Evolutionary conservation across 2,329 filamentous ascomycete species (phyloP), one percentile per base, ranked within the genome.

Genomic region (Ilyonectria robusta): DNA sequence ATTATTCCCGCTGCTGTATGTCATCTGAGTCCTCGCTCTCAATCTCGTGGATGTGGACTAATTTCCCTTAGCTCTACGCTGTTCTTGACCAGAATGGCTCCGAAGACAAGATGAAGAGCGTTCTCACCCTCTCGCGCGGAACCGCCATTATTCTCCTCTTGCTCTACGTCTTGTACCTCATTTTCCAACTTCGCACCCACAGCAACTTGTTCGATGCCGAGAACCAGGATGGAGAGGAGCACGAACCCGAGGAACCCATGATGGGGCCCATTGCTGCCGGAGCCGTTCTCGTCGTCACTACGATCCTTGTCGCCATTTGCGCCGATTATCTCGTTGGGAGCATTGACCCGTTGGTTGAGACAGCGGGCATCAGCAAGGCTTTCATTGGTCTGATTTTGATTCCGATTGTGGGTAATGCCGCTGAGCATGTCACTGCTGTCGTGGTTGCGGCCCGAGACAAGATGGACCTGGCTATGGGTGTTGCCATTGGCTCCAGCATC

Each of bases 381-480:
- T 95, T 95, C 73, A 94, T 95, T 73, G 93, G 93, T 84, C 83
- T 94, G 55, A 93, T 94, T 56, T 83, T 94, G 21, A 92, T 94
- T 55, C 92, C 92, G 3, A 94, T 94, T 71, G 92, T 94, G 35
- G 92, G 92, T 48, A 94, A 94, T 74, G 92, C 92, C 2, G 92
- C 92, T 3, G 92, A 95, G 79, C 93, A 95, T 75, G 93, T 94
- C 44, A 95, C 93, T 1, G 93, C 93, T 19, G 91, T 94, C 19
- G 91, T 94, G 33, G 93, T 95, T 29, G 92, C 93, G 0, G 85
- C 91, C 70, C 92, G 93, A 79, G 88, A 95, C 81, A 95, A 92
- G 84, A 92, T 92, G 89, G 88, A 91, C 75, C 81, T 91, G 58
- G 78, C 93, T 33, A 93, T 95, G 84, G 92, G 92, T 47, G 93